phyloP scores from a whole-genome alignment of 2,329 filamentous ascomycete species.

The Pseudomassariella vexata region DNA sequence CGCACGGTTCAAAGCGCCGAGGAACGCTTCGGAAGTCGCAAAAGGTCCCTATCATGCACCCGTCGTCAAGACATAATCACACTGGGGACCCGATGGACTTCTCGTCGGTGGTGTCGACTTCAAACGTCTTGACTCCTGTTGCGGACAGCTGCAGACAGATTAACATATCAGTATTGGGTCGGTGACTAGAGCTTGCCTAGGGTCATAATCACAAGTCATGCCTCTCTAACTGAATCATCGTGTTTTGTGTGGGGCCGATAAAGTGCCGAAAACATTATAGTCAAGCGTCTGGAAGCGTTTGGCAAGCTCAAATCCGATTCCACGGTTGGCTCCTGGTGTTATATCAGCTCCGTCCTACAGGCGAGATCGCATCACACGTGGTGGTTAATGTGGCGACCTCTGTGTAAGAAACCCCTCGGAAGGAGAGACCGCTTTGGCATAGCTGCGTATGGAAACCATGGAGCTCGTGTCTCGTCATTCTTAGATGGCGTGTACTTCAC shows the following conservation, averaged over 20 bases:
- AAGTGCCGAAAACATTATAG: constrained; percentile 9
- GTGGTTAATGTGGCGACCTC: too few species aligned
- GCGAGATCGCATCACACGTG: too few species aligned
- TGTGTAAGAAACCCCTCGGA: too few species aligned
- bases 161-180: too few species aligned
- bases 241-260: constrained; percentile 3
- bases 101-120: constrained; percentile 9
- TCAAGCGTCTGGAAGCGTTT: constrained; percentile 33
- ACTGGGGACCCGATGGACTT: constrained; percentile 28
- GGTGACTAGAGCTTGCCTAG: too few species aligned
- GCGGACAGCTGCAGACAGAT: constrained; percentile 3
- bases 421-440: too few species aligned
- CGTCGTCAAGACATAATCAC: constrained; percentile 11
- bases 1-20: constrained; percentile 7
- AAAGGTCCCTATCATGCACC: constrained; percentile 8
- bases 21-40: constrained; percentile 10
- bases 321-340: constrained; percentile 32
- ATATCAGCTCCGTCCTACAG: constrained; percentile 22
- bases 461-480: too few species aligned
- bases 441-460: too few species aligned
- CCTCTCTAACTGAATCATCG: constrained; percentile 2
- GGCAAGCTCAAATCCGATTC: constrained; percentile 35
- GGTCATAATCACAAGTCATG: neutral
- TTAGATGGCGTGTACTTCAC: too few species aligned
- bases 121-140: constrained; percentile 1